Conservation (phyloP, 1,284 basidiomycete species). For the Papiliotrema flavescens region DNA sequence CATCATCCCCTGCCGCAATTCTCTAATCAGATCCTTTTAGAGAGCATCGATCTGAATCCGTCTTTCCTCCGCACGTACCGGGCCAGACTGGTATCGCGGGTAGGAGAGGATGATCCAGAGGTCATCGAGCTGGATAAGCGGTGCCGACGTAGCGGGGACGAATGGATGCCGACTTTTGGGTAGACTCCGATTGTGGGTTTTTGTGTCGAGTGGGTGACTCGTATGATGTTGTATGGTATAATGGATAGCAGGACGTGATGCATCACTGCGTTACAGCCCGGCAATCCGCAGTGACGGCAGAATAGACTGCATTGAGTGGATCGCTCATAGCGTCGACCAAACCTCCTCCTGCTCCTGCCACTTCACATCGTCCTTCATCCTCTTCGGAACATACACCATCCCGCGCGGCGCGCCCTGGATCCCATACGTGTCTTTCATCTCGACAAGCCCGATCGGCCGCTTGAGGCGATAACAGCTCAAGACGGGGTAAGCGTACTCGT, state of each 20-base stretch:
- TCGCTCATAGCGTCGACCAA: no score
- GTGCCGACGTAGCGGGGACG: constrained; percentile 23
- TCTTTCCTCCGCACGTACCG: constrained; percentile 36
- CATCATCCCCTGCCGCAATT: constrained; percentile 41
- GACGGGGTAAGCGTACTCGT: constrained; percentile 21
- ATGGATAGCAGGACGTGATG: no score
- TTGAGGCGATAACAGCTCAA: constrained; percentile 10
- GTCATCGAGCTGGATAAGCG: constrained; percentile 34
- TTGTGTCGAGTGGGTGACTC: background rate
- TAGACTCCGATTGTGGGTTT: background rate
- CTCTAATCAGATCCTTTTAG: constrained; percentile 37
- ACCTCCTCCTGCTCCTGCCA: constrained; percentile 12
- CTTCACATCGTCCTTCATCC: constrained; percentile 7
- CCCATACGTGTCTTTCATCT: constrained; percentile 13
- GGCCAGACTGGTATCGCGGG: constrained; percentile 24
- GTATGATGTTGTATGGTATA: background rate
- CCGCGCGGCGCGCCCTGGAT: constrained; percentile 16
- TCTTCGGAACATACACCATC: constrained; percentile 20
- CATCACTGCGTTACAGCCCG: no score
- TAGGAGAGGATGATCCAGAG: constrained; percentile 33
- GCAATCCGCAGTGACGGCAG: no score
- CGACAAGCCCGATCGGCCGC: constrained; percentile 6
- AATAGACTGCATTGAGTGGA: no score
- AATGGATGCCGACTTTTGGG: constrained; percentile 34
- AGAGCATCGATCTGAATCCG: constrained; percentile 41